A percentile compares a stretch with the other conserved stretches of the same genome.
These are phyloP conservation scores for Agroathelia rolfsii DNA, from an alignment of 1,284 basidiomycete species.

Conservation along the genomic window DNA sequence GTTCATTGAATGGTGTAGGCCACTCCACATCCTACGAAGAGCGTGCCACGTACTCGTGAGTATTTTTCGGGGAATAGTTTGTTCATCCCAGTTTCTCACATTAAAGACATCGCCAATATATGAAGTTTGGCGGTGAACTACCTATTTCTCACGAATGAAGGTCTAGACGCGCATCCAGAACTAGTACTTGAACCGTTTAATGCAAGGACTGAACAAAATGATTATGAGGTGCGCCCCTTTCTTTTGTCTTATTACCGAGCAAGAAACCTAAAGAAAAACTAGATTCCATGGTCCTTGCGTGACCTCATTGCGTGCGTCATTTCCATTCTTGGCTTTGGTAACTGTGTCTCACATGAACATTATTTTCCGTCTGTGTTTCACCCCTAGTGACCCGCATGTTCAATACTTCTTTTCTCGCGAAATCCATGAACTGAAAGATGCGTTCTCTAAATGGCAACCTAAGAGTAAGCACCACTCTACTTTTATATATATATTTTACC, in stretches of 20 bases:
- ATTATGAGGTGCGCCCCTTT: constrained; percentile 68
- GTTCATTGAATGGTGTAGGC: constrained; percentile 82
- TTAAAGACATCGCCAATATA: constrained; percentile 8
- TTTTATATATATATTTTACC: no score
- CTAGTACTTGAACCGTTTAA: constrained; percentile 68
- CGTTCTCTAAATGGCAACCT: constrained; percentile 77
- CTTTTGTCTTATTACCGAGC: no score
- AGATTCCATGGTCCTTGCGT: constrained; percentile 78
- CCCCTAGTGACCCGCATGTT: constrained; percentile 66
- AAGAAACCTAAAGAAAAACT: no score
- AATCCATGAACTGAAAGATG: constrained; percentile 61
- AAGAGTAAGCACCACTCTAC: no score
- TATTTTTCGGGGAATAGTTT: constrained; percentile 12
- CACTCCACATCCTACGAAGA: constrained; percentile 93
- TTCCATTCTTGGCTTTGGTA: no score
- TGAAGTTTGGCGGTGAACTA: constrained; percentile 80
- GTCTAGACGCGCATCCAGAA: constrained; percentile 42
- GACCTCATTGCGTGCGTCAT: constrained; percentile 77
- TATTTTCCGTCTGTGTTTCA: no score
- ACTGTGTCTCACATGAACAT: no score
- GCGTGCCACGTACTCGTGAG: constrained; percentile 69
- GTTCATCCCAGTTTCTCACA: constrained; percentile 7
- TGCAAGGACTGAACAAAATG: constrained; percentile 67
- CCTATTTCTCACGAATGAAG: constrained; percentile 76
- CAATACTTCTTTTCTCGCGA: constrained; percentile 66